Evolutionary conservation across 2,329 filamentous ascomycete species (phyloP), one percentile per base, ranked within the genome.

Genomic region (Cercospora sp.): DNA sequence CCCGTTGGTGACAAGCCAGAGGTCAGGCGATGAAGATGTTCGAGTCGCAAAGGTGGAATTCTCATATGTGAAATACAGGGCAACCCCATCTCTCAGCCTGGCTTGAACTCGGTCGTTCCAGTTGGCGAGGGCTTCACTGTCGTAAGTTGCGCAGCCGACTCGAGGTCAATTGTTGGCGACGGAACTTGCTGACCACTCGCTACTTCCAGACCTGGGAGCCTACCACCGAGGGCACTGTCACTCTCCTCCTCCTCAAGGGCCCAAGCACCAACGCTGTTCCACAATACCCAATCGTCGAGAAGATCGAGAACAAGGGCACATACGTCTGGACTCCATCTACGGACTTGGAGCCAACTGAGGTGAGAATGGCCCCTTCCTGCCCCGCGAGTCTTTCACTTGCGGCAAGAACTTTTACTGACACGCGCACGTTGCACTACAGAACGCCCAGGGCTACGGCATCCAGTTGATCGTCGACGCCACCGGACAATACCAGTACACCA

Each of bases 401-500:
- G 13, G 53, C 53, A 18, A 58, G 53, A 58, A 33, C 30, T 28
- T 23, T 31, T 6, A 28, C 53, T 58, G 30, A 58, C 7, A 7
- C 45, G 45, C 45, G 26, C 16, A 13, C 6, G 4, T 23, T 6
- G 45, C 45, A 51, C 7, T 6, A 51, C 26, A 58, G 53, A 51
- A 76, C 69, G 83, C 85, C 69, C 83, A 81, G 73, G 84, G 82
- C 79, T 89, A 89, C 79, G 88, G 87, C 69, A 81, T 90, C 75
- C 82, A 88, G 77, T 79, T 90, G 73, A 86, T 89, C 72, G 86
- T 85, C 71, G 85, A 88, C 75, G 80, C 81, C 60, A 86, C 82
- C 70, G 86, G 87, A 76, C 79, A 85, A 75, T 89, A 87, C 83
- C 87, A 89, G 77, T 88, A 84, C 79, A 85, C 84, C 53, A 86